Percentiles rank a stretch among this genome's conserved stretches.
These are phyloP conservation scores for Termitomyces sp. DNA, from an alignment of 768 basidiomycete genomes.

Conservation along the genomic window DNA sequence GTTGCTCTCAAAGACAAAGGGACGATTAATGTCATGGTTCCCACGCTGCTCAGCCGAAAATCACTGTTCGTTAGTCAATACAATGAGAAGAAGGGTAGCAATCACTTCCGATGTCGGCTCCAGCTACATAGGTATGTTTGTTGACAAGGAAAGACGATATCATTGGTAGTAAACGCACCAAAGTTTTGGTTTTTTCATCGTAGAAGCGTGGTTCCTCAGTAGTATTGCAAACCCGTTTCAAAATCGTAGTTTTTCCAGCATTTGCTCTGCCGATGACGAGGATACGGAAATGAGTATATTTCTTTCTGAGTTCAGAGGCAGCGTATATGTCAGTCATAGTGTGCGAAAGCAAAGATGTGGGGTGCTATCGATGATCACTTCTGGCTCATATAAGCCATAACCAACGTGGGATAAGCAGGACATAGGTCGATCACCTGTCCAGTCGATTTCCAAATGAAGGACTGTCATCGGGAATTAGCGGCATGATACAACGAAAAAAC, in stretches of 20 bases:
- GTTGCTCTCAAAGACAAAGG: neutral
- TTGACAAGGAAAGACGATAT: neutral
- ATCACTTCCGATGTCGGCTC: neutral
- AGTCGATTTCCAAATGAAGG: too few relatives aligned
- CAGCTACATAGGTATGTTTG: neutral
- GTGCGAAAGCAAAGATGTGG: neutral
- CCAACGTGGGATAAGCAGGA: too few relatives aligned
- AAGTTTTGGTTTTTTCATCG: neutral
- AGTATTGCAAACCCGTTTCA: neutral
- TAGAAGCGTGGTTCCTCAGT: neutral
- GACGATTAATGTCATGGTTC: neutral
- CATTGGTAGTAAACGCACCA: neutral
- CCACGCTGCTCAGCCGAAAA: neutral
- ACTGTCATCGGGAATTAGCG: too few relatives aligned
- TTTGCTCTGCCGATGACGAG: constrained; percentile 4
- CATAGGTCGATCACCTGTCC: too few relatives aligned
- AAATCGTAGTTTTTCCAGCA: neutral
- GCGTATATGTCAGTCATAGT: neutral
- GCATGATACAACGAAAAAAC: too few relatives aligned
- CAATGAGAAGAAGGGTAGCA: neutral
- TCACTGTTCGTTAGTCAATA: too few relatives aligned
- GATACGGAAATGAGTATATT: neutral
- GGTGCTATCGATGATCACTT: too few relatives aligned
- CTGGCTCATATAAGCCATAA: too few relatives aligned
- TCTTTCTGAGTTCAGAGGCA: neutral